These are phyloP conservation scores for Pseudozyma sp. DNA, from an alignment of 1,284 basidiomycete genomes.

Conservation along the genomic window DNA sequence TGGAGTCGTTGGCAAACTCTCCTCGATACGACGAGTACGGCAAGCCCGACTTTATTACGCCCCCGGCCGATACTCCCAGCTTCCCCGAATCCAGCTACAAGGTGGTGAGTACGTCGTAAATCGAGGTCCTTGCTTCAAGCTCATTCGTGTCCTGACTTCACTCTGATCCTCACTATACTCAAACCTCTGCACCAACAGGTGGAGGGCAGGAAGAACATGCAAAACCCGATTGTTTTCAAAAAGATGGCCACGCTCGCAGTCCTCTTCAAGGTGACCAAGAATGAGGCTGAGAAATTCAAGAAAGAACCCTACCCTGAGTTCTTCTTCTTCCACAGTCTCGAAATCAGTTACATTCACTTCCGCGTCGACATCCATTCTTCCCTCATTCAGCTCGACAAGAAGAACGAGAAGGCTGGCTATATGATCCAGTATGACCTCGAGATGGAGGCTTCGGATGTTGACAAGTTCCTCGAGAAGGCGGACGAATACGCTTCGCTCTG, in stretches of 20 bases:
- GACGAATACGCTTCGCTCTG: not conserved
- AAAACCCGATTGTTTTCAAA: constrained; percentile 1
- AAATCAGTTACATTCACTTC: not conserved
- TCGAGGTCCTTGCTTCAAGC: no score
- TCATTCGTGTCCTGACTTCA: no score
- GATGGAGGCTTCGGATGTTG: not conserved
- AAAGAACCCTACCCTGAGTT: no score
- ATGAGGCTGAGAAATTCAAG: not conserved
- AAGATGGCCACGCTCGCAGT: constrained; percentile 6
- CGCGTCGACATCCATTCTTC: not conserved
- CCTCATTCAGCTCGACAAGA: not conserved
- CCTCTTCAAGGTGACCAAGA: constrained; percentile 5
- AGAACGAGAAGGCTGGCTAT: not conserved
- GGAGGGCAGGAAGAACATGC: not conserved
- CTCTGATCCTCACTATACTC: no score
- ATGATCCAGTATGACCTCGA: constrained; percentile 2
- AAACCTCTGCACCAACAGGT: no score
- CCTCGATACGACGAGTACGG: no score
- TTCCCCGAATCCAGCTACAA: not conserved
- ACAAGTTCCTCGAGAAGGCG: not conserved
- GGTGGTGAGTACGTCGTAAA: not conserved
- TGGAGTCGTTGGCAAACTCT: no score
- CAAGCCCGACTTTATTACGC: no score
- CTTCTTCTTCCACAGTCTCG: not conserved
- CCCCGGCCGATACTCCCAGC: no score